Base-by-base conservation (phyloP, 73 alveolate species). In the Paraurostyla sp. region DNA sequence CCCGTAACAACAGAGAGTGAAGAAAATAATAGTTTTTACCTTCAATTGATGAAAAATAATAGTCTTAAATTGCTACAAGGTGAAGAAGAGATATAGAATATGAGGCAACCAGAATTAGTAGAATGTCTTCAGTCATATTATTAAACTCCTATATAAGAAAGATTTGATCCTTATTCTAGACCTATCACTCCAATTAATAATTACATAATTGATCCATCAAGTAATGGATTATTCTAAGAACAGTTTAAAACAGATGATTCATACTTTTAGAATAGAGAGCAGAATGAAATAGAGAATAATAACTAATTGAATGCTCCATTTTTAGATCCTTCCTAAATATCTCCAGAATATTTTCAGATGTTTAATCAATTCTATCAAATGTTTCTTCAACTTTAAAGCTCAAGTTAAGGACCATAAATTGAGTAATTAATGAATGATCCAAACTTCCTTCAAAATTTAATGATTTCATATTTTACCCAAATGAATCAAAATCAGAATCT, bases 311-410 rank as follows among this genome's bases (percentile, higher is more conserved):
- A 35, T 32, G 6, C 13, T 33, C 16, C 1, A 1, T 30, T 27
- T 32, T 11, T 65, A 38, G 82, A 65, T 65, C 29, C 58, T 0
- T 4, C 36, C 40, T 3, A 18, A 13, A 65, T 65, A 15, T 38
- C 54, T 16, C 82, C 82, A 65, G 82, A 65, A 22, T 65, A 65
- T 35, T 30, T 65, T 13, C 25, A 32, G 42, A 65, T 65, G 82
- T 65, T 65, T 35, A 65, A 65, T 65, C 36, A 65, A 38, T 65
- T 65, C 46, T 65, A 65, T 65, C 82, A 65, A 23, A 65, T 65
- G 59, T 35, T 65, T 18, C 1, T 13, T 15, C 32, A 65, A 35
- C 20, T 65, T 7, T 22, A 73, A 48, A 7, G 49, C 2, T 1
- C 68, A 13, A 23, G 18, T 46, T 13, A 46, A 15, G 57, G 57